A percentile compares a stretch with the other conserved stretches of the same genome.
phyloP scores from a whole-genome alignment of 371 early-diverging fungal species.

The Mortierella sp. region DNA sequence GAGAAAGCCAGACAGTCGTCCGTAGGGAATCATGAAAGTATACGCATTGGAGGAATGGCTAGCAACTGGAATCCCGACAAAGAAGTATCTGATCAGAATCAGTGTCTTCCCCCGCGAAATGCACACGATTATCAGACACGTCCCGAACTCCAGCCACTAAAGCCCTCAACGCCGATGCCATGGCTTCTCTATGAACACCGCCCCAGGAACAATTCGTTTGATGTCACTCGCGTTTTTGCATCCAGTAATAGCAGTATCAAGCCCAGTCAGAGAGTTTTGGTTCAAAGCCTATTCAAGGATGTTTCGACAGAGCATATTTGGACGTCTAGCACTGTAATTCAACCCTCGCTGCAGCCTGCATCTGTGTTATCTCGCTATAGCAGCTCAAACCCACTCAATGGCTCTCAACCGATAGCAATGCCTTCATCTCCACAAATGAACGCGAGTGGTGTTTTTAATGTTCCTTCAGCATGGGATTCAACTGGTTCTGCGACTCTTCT shows the following conservation, averaged over 20 bases:
- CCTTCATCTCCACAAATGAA: neutral
- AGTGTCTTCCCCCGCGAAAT: neutral
- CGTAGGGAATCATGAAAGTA: neutral
- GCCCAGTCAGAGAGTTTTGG: slow-evolving; percentile 26
- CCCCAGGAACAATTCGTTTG: slow-evolving; percentile 31
- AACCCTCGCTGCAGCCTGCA: slow-evolving; percentile 7
- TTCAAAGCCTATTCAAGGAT: slow-evolving; percentile 55
- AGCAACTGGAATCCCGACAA: neutral
- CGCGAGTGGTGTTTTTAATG: neutral
- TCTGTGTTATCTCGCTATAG: slow-evolving; percentile 13
- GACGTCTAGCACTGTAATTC: slow-evolving; percentile 24
- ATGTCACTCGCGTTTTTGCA: slow-evolving; percentile 33
- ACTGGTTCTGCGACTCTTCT: neutral
- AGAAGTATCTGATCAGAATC: neutral
- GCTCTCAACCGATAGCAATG: neutral
- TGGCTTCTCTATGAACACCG: slow-evolving; percentile 34
- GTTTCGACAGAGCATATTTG: slow-evolving; percentile 42
- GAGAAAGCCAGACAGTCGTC: neutral
- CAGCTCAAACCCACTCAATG: slow-evolving; percentile 3
- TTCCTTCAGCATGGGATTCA: neutral
- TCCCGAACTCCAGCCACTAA: slow-evolving; percentile 1
- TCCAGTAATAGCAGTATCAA: slow-evolving; percentile 34
- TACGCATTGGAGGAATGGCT: slow-evolving; percentile 23
- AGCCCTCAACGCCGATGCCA: slow-evolving; percentile 14
- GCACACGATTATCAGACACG: neutral